A percentile compares a stretch with the other conserved stretches of the same genome.
These are phyloP conservation scores for Cladophialophora bantiana DNA, from an alignment of 2,329 filamentous ascomycete species.

Conservation along the genomic window DNA sequence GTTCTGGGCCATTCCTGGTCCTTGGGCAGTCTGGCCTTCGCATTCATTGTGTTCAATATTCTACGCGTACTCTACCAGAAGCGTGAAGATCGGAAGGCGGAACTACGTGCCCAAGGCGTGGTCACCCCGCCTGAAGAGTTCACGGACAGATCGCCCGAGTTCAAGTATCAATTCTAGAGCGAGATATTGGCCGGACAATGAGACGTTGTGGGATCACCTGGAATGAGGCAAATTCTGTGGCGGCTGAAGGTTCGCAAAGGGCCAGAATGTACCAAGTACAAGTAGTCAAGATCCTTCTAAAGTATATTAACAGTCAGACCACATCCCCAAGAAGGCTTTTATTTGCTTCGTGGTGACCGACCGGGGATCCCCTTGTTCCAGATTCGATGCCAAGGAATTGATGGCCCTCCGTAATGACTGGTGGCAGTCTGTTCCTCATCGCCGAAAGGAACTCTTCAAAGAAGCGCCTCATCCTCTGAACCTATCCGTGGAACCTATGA, in stretches of 20 bases:
- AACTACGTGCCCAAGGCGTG: conserved; percentile 27
- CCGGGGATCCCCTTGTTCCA: not conserved
- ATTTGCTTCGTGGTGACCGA: not conserved
- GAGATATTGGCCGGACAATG: not conserved
- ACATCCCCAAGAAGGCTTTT: not conserved
- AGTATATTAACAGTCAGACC: not conserved
- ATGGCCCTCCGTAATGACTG: not conserved
- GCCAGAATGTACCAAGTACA: not conserved
- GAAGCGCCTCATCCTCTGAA: not conserved
- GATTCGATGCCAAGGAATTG: not conserved
- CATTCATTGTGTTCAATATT: conserved; percentile 31
- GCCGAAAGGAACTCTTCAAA: not conserved
- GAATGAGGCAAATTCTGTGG: not conserved
- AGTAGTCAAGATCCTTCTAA: not conserved
- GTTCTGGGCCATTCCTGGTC: conserved; percentile 34
- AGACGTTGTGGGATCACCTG: not conserved
- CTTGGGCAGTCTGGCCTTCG: conserved; percentile 29
- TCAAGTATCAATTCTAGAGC: conserved; percentile 33
- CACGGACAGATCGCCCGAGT: conserved; percentile 33
- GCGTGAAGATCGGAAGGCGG: conserved; percentile 27
- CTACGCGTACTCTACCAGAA: conserved; percentile 28
- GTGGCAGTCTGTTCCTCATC: not conserved
- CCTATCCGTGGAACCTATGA: not conserved
- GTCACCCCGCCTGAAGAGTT: conserved; percentile 31
- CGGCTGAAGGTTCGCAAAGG: not conserved